Percentiles rank a stretch among this genome's conserved stretches.
phyloP scores from a whole-genome alignment of 805 yeast species.

The Metschnikowia proteae region DNA sequence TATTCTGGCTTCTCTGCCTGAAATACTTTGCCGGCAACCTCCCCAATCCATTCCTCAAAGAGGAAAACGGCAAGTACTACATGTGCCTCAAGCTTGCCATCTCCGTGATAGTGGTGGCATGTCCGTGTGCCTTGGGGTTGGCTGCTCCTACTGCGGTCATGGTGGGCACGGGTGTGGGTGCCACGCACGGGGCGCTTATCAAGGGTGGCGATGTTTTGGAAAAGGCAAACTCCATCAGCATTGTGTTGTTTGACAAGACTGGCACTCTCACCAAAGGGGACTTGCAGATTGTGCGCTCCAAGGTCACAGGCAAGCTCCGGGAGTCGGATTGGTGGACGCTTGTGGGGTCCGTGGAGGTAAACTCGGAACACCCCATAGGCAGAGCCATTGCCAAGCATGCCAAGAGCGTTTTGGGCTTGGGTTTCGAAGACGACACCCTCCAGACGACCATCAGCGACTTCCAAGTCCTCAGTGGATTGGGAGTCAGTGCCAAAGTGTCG shows the following conservation, averaged over 20 bases:
- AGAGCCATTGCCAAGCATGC: slow-evolving; percentile 53
- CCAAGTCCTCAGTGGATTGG: slow-evolving; percentile 42
- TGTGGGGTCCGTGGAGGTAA: slow-evolving; percentile 56
- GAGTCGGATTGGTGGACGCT: slow-evolving; percentile 47
- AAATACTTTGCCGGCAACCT: slow-evolving; percentile 19
- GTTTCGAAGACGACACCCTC: slow-evolving; percentile 31
- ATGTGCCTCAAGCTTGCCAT: slow-evolving; percentile 77
- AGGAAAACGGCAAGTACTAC: slow-evolving; percentile 54
- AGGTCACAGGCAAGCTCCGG: slow-evolving; percentile 7
- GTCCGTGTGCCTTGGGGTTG: slow-evolving; percentile 96
- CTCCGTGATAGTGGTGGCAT: slow-evolving; percentile 93
- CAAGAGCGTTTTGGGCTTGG: slow-evolving; percentile 22
- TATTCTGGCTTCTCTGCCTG: slow-evolving; percentile 35
- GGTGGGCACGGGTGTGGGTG: slow-evolving; percentile 98
- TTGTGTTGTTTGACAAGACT: slow-evolving; percentile 87
- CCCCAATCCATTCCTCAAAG: slow-evolving; percentile 48
- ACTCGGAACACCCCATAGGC: slow-evolving; percentile 88
- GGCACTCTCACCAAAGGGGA: slow-evolving; percentile 90
- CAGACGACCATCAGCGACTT: slow-evolving; percentile 30
- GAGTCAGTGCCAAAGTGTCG: slow-evolving; percentile 38
- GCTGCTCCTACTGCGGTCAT: slow-evolving; percentile 99
- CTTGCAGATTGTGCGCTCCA: slow-evolving; percentile 43
- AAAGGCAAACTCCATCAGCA: slow-evolving; percentile 56
- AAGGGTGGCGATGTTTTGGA: slow-evolving; percentile 93
- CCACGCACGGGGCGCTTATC: slow-evolving; percentile 80